A percentile compares a stretch with the other conserved stretches of the same genome.
Evolutionary conservation across 2,329 filamentous ascomycete genomes (phyloP).

Genomic region (Teratosphaeria nubilosa): DNA sequence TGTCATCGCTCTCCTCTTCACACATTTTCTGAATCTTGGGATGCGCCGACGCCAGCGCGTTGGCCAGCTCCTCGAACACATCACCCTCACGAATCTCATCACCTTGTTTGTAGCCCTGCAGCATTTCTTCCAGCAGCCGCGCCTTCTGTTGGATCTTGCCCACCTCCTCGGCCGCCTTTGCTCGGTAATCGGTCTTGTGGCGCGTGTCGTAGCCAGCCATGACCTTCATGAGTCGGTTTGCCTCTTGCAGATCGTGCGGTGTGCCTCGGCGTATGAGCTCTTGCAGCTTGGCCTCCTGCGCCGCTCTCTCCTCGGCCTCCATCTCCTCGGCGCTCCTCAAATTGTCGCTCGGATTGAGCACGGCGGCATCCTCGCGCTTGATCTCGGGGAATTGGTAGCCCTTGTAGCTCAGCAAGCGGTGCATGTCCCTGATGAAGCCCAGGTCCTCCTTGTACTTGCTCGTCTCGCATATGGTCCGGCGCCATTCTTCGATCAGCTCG

Average conservation of each 20-base stretch:
- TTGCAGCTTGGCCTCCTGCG: constrained; percentile 95
- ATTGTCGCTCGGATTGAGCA: constrained; percentile 93
- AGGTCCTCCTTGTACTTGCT: constrained; percentile 95
- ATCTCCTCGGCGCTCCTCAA: constrained; percentile 95
- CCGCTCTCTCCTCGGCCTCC: constrained; percentile 91
- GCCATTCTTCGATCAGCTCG: constrained; percentile 96
- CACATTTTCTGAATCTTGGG: constrained; percentile 99
- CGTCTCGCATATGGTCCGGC: constrained; percentile 94
- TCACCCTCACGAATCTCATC: constrained; percentile 65
- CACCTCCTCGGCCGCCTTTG: constrained; percentile 93
- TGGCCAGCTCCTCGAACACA: constrained; percentile 73
- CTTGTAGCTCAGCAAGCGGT: constrained; percentile 88
- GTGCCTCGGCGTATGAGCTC: constrained; percentile 88
- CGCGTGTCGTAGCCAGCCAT: constrained; percentile 97
- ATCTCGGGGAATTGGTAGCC: constrained; percentile 93
- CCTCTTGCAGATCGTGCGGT: constrained; percentile 89
- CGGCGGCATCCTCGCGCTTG: constrained; percentile 84
- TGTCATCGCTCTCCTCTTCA: constrained; percentile 94
- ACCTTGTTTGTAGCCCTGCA: constrained; percentile 72
- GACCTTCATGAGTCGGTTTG: constrained; percentile 95
- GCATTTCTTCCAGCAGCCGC: constrained; percentile 78
- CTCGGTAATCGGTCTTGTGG: constrained; percentile 93
- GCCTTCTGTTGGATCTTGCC: constrained; percentile 94
- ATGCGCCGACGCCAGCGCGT: constrained; percentile 81
- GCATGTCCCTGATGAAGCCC: constrained; percentile 96